phyloP scores from a whole-genome alignment of 2,329 filamentous ascomycete species.

The Ascochyta rabiei region DNA sequence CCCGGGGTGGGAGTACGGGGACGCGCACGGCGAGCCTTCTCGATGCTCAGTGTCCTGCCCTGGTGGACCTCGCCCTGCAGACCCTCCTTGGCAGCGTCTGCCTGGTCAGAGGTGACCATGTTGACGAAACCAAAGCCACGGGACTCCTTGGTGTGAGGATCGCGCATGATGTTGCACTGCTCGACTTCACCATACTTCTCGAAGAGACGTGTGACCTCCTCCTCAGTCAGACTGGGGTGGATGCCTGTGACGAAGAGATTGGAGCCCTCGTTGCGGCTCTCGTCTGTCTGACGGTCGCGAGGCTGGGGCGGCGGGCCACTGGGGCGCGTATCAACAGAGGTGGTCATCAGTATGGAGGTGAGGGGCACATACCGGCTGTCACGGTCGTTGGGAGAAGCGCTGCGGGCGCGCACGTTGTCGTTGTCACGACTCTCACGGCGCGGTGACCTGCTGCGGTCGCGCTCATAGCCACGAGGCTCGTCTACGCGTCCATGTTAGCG shows the following conservation, averaged over 20 bases:
- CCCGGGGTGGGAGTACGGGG: conserved; percentile 96
- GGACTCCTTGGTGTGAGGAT: conserved; percentile 97
- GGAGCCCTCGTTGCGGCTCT: conserved; percentile 88
- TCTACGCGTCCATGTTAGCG: conserved; percentile 47
- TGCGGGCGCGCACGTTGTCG: conserved; percentile 66
- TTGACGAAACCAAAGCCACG: conserved; percentile 99
- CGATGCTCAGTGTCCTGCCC: conserved; percentile 94
- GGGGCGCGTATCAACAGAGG: conserved; percentile 28
- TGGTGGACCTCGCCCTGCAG: conserved; percentile 95
- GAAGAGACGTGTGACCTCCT: conserved; percentile 91
- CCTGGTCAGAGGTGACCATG: conserved; percentile 94
- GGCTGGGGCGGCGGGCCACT: conserved; percentile 56
- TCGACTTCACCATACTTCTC: conserved; percentile 99
- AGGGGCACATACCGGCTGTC: conserved; percentile 44
- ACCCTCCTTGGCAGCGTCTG: conserved; percentile 94
- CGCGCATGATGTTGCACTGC: conserved; percentile 99
- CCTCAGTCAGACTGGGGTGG: conserved; percentile 86
- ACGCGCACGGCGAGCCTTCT: conserved; percentile 94
- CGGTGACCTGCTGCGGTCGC: conserved; percentile 71
- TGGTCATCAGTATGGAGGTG: background rate
- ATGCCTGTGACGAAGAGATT: conserved; percentile 99
- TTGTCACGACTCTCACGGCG: conserved; percentile 56
- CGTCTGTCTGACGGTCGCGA: conserved; percentile 71
- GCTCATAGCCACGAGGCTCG: conserved; percentile 67
- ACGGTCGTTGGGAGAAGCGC: conserved; percentile 68